Conservation (phyloP, 2,329 filamentous ascomycete genomes). For the Fusarium denticulatum region DNA sequence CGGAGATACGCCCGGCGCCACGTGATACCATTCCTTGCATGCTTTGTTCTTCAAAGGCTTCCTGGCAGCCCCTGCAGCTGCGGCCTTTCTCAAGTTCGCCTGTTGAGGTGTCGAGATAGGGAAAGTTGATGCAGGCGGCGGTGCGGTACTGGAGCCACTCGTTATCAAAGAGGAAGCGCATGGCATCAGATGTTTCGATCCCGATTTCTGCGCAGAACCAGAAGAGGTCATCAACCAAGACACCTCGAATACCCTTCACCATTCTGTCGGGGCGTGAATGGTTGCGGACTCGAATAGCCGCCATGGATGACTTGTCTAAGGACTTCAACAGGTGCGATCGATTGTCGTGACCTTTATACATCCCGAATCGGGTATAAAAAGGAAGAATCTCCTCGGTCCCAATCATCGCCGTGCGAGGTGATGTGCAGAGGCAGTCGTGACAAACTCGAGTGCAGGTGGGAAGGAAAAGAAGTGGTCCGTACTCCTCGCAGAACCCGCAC, state of each 20-base stretch:
- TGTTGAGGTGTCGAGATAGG: background rate
- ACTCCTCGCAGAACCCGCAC: fast-evolving
- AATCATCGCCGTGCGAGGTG: background rate
- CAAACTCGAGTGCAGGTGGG: background rate
- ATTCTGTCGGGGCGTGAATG: fast-evolving
- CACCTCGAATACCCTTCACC: no score
- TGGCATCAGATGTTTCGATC: fast-evolving
- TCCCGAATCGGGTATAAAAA: fast-evolving
- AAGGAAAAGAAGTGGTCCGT: fast-evolving
- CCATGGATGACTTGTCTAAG: fast-evolving
- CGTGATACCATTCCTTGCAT: background rate
- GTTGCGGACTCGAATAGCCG: fast-evolving
- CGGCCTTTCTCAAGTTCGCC: fast-evolving
- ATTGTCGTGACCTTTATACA: fast-evolving
- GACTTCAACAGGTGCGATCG: fast-evolving
- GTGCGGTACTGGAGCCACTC: background rate
- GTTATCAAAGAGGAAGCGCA: fast-evolving
- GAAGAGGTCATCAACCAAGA: background rate
- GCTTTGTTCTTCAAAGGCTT: fast-evolving
- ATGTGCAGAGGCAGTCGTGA: background rate
- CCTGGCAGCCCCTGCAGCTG: background rate
- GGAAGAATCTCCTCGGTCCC: fast-evolving
- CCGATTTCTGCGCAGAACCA: fast-evolving
- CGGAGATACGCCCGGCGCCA: no score
- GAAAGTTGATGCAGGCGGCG: background rate